Conservation (phyloP, 352 stramenopile species). For the Globisporangium orthogonon region DNA sequence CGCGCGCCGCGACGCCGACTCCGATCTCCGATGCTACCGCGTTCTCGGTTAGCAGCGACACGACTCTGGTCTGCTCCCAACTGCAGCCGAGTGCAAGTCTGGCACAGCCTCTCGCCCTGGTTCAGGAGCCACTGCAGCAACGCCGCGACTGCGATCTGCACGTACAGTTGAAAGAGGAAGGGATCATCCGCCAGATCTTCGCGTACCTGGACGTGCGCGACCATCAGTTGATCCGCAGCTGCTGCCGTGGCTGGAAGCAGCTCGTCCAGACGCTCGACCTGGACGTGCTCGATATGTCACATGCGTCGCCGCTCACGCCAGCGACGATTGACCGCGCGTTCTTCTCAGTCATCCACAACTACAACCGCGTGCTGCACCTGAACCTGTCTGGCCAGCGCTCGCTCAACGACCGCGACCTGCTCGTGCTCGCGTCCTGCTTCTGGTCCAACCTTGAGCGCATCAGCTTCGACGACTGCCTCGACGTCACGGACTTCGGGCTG, state of each 20-base stretch:
- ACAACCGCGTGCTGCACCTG: constrained; percentile 48
- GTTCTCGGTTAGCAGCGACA: neutral
- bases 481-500: constrained; percentile 72
- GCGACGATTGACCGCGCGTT: constrained; percentile 52
- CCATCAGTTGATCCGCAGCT: constrained; percentile 56
- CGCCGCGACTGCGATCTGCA: constrained; percentile 25
- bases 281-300: constrained; percentile 61
- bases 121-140: neutral
- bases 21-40: constrained; percentile 1
- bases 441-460: constrained; percentile 70
- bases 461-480: constrained; percentile 60
- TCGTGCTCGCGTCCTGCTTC: constrained; percentile 77
- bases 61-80: neutral
- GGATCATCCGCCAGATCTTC: constrained; percentile 52
- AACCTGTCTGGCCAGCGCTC: constrained; percentile 70
- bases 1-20: neutral
- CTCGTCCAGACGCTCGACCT: constrained; percentile 64
- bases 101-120: neutral
- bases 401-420: constrained; percentile 59
- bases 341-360: constrained; percentile 56
- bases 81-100: neutral
- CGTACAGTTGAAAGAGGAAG: constrained; percentile 43
- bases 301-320: constrained; percentile 37
- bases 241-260: constrained; percentile 49
- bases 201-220: constrained; percentile 70